phyloP scores from a whole-genome alignment of 768 basidiomycete species.

The Cyathus striatus region DNA sequence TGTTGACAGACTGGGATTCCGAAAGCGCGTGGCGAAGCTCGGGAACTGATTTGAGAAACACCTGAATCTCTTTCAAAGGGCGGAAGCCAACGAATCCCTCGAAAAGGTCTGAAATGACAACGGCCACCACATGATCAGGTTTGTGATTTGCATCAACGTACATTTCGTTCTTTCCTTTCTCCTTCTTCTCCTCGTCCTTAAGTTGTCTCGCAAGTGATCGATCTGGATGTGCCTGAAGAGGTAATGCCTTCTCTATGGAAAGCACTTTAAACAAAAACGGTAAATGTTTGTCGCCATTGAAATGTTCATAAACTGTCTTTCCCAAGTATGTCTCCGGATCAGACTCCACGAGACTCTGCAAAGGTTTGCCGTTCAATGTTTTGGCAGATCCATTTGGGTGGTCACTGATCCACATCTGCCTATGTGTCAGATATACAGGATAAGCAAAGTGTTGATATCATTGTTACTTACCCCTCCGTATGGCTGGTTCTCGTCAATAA shows the following conservation, averaged over 20 bases:
- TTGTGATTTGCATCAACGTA: background rate
- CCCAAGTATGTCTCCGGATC: background rate
- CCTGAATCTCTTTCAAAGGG: background rate
- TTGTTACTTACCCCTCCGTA: background rate
- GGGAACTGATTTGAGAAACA: background rate
- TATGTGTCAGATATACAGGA: background rate
- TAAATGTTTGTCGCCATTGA: background rate
- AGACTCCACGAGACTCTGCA: background rate
- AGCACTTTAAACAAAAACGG: background rate
- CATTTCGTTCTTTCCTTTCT: background rate
- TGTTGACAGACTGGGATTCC: background rate
- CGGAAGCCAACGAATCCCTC: background rate
- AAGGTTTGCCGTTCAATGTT: background rate
- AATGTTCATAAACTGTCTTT: background rate
- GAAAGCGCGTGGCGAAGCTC: background rate
- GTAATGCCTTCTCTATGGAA: background rate
- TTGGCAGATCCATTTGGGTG: background rate
- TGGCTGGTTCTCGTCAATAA: constrained; percentile 1
- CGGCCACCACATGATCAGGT: background rate
- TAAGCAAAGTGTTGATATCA: background rate
- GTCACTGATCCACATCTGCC: background rate
- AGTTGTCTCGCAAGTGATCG: background rate
- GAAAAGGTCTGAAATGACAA: background rate
- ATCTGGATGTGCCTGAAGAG: background rate
- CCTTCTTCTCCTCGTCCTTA: background rate